A percentile compares a stretch with the other conserved stretches of the same genome.
These are phyloP conservation scores for Paecilomyces sp. DNA, from an alignment of 2,329 filamentous ascomycete species.

Conservation along the genomic window DNA sequence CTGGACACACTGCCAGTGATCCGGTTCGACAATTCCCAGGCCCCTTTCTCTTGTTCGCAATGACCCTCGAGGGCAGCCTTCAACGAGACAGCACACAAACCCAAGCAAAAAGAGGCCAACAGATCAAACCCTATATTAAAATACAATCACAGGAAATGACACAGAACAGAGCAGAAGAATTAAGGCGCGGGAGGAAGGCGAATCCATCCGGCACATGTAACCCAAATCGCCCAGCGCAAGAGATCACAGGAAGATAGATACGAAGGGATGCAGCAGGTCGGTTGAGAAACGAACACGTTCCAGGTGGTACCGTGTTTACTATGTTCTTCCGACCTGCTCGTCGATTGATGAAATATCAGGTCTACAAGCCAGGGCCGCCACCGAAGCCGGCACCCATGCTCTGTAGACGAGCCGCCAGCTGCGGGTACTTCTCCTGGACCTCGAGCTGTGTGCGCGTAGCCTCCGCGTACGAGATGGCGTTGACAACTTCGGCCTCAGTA, in stretches of 20 bases:
- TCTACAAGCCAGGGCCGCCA: constrained; percentile 27
- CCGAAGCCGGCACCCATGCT: constrained; percentile 45
- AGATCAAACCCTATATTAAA: not conserved
- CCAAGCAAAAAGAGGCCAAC: not conserved
- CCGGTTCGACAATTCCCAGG: not conserved
- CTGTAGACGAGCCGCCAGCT: constrained; percentile 65
- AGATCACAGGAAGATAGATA: not conserved
- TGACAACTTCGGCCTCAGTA: constrained; percentile 92
- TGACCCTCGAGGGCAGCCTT: not conserved
- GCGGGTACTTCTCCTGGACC: constrained; percentile 79
- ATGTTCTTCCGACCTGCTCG: not conserved
- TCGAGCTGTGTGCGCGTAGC: constrained; percentile 93
- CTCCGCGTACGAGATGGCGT: constrained; percentile 93
- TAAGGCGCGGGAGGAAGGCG: not conserved
- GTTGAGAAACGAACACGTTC: not conserved
- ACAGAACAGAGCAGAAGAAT: not conserved
- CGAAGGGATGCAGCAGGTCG: not conserved
- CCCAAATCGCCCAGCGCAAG: not conserved
- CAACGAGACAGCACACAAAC: not conserved
- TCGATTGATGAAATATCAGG: not conserved
- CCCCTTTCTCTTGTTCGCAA: not conserved
- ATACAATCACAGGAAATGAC: not conserved
- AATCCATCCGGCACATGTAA: not conserved
- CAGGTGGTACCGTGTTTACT: not conserved
- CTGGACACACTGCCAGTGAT: not conserved